These are phyloP conservation scores for Ustilago nuda DNA, from an alignment of 1,284 basidiomycete species.

Conservation along the genomic window DNA sequence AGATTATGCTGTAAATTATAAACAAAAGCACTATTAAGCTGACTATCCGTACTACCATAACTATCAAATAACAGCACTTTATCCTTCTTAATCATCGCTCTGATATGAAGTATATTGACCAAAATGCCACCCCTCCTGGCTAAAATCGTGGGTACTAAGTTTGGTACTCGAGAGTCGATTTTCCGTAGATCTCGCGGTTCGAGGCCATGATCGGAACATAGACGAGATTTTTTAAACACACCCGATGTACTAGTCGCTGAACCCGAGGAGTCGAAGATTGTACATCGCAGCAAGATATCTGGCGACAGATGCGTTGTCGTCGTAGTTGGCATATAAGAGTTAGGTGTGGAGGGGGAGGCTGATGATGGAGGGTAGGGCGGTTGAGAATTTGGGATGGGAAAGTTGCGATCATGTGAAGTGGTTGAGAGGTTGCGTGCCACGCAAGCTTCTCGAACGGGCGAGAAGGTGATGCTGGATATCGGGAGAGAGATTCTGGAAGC, in stretches of 20 bases:
- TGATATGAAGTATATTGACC: conserved; percentile 90
- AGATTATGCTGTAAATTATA: conserved; percentile 65
- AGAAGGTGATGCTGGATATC: no score
- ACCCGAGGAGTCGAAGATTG: conserved; percentile 60
- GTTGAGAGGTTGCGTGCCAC: no score
- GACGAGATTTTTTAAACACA: conserved; percentile 86
- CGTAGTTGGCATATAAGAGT: neutral
- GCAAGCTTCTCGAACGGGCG: no score
- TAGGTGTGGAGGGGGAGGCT: neutral
- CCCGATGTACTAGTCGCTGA: conserved; percentile 86
- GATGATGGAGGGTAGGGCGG: neutral
- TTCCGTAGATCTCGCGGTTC: conserved; percentile 95
- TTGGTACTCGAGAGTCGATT: conserved; percentile 92
- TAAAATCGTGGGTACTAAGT: conserved; percentile 90
- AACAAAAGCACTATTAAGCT: conserved; percentile 60
- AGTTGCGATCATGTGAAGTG: no score
- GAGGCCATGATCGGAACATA: conserved; percentile 87
- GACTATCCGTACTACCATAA: conserved; percentile 55
- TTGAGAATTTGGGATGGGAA: neutral
- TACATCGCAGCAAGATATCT: conserved; percentile 61
- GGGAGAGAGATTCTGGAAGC: no score
- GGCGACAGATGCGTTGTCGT: conserved; percentile 52
- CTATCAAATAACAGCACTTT: conserved; percentile 88
- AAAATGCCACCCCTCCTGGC: conserved; percentile 84
- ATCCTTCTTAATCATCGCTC: conserved; percentile 93